A percentile compares a stretch with the other conserved stretches of the same genome.
These are phyloP conservation scores for Entomortierella beljakovae DNA, from an alignment of 192 early-diverging fungal genomes.

Conservation along the genomic window DNA sequence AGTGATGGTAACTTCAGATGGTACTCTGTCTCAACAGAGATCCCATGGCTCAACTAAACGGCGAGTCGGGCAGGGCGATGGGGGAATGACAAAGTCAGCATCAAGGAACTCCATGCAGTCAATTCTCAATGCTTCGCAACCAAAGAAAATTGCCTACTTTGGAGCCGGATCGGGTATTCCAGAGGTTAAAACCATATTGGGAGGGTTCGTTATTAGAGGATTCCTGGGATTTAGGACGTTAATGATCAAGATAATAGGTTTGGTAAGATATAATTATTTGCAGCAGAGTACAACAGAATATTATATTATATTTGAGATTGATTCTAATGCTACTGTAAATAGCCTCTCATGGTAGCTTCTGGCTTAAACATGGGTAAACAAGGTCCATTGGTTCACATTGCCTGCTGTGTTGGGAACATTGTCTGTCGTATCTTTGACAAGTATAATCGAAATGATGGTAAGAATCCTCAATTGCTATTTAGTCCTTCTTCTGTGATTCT, in stretches of 20 bases:
- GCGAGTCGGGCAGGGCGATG: slow-evolving; percentile 38
- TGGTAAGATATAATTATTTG: slow-evolving; percentile 64
- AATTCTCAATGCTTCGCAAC: slow-evolving; percentile 21
- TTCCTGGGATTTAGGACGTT: slow-evolving; percentile 96
- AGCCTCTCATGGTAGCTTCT: slow-evolving; percentile 86
- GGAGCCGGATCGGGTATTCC: slow-evolving; percentile 90
- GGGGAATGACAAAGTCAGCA: slow-evolving; percentile 69
- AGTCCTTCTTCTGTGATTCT: neutral
- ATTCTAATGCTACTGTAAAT: neutral
- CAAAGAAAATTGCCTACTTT: slow-evolving; percentile 52
- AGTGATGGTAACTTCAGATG: slow-evolving; percentile 50
- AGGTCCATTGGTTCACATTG: slow-evolving; percentile 95
- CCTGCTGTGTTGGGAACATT: slow-evolving; percentile 91
- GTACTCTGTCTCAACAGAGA: slow-evolving; percentile 47
- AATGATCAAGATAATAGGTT: slow-evolving; percentile 90
- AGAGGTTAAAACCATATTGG: slow-evolving; percentile 95
- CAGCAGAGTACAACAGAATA: neutral
- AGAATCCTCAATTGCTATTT: neutral
- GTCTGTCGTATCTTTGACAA: slow-evolving; percentile 90
- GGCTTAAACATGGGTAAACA: slow-evolving; percentile 94
- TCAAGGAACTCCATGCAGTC: slow-evolving; percentile 27
- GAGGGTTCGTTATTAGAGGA: slow-evolving; percentile 93
- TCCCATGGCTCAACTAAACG: slow-evolving; percentile 45
- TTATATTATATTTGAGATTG: neutral
- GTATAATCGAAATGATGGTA: slow-evolving; percentile 88